Evolutionary conservation across 768 basidiomycete genomes (phyloP).

Genomic region (Hygrophorus russula): DNA sequence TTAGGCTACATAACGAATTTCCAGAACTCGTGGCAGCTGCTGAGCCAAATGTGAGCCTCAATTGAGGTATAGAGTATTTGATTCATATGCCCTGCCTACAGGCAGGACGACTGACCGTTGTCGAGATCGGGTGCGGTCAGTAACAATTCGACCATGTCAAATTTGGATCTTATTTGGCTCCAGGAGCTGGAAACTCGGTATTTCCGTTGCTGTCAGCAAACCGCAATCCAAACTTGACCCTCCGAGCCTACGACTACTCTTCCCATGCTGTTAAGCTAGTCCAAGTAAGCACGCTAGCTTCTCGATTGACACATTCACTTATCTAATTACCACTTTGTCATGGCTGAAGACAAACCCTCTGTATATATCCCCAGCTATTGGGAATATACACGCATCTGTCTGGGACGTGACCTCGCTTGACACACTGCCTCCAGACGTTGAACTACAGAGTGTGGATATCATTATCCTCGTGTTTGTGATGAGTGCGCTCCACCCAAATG

Average conservation of each 20-base stretch:
- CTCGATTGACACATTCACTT: not conserved
- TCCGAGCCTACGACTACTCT: slow-evolving; percentile 89
- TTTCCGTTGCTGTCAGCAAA: slow-evolving; percentile 84
- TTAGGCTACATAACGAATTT: slow-evolving; percentile 88
- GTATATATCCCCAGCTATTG: slow-evolving; percentile 56
- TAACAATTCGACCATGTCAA: not conserved
- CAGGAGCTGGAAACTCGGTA: slow-evolving; percentile 90
- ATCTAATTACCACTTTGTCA: slow-evolving; percentile 1
- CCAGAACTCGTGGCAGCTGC: slow-evolving; percentile 72
- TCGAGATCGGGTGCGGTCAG: slow-evolving; percentile 88
- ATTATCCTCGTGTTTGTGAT: slow-evolving; percentile 90
- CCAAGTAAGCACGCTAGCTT: slow-evolving; percentile 40
- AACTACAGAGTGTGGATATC: slow-evolving; percentile 70
- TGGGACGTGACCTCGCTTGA: slow-evolving; percentile 78
- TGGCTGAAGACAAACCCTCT: slow-evolving; percentile 51
- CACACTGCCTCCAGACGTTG: slow-evolving; percentile 51
- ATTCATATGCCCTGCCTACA: slow-evolving; percentile 18
- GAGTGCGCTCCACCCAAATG: slow-evolving; percentile 85
- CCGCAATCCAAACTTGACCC: slow-evolving; percentile 59
- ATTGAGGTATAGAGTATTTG: not conserved
- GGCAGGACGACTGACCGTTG: slow-evolving; percentile 70
- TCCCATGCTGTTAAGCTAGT: slow-evolving; percentile 82
- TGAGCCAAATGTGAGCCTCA: slow-evolving; percentile 43
- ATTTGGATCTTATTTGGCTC: slow-evolving; percentile 3
- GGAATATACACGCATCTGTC: slow-evolving; percentile 66